Percentiles rank a stretch among this genome's conserved stretches.
Evolutionary conservation across 805 yeast species (phyloP).

Genomic region (Metschnikowia picachoensis): DNA sequence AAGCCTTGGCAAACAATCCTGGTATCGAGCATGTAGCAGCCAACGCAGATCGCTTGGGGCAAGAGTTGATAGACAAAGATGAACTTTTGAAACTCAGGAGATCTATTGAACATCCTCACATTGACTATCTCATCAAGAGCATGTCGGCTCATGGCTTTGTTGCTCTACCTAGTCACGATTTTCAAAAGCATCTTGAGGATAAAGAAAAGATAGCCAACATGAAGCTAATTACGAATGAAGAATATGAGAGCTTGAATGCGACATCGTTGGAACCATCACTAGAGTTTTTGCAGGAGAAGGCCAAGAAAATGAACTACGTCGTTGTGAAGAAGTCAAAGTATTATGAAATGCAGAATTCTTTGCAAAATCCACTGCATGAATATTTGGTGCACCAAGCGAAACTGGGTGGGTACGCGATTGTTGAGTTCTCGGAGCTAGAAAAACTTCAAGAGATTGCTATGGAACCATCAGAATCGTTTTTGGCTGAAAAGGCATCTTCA

Average conservation of each 20-base stretch:
- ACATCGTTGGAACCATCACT: slow-evolving; percentile 10
- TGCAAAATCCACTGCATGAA: slow-evolving; percentile 14
- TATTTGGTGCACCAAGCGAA: slow-evolving; percentile 15
- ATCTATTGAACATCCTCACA: slow-evolving; percentile 19
- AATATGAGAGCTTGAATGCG: slow-evolving; percentile 14
- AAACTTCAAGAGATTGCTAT: slow-evolving; percentile 5
- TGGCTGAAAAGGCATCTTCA: slow-evolving; percentile 9
- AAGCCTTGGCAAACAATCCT: slow-evolving; percentile 20
- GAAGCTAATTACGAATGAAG: slow-evolving; percentile 20
- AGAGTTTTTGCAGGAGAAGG: slow-evolving; percentile 17
- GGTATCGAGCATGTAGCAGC: slow-evolving; percentile 21
- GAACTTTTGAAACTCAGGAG: slow-evolving; percentile 15
- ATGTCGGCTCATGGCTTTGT: slow-evolving; percentile 16
- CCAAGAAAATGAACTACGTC: slow-evolving; percentile 9
- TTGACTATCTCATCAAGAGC: slow-evolving; percentile 17
- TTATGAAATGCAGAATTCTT: slow-evolving; percentile 15
- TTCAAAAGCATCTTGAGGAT: slow-evolving; percentile 25
- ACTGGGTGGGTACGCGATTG: slow-evolving; percentile 3
- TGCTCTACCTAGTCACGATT: slow-evolving; percentile 19
- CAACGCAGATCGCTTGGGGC: slow-evolving; percentile 20
- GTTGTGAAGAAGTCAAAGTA: slow-evolving; percentile 15
- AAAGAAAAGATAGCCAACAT: slow-evolving; percentile 25
- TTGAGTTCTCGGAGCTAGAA: slow-evolving; percentile 10
- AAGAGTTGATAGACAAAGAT: slow-evolving; percentile 16
- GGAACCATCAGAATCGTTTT: slow-evolving; percentile 7